Base-by-base conservation (phyloP, 257 asterid genomes). In the Nemophila menziesii region DNA sequence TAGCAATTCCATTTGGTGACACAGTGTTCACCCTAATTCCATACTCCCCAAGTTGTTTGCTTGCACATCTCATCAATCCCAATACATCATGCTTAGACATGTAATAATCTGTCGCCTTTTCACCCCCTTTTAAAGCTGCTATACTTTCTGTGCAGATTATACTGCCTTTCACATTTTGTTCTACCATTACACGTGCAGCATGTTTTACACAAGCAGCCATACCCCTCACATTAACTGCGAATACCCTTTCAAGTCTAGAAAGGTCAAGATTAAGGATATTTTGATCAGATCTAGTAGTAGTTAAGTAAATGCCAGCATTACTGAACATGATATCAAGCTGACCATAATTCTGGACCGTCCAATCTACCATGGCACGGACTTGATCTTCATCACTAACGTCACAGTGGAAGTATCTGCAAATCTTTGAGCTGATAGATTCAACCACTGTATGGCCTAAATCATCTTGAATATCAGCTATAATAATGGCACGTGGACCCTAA, bases 101-200 rank as follows among this genome's bases (percentile, higher is more conserved):
- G 22, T 80, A 62, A 20, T 80, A 80, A 11, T 61, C 73, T 18
- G 60, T 77, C 0, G 92, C 87, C 1, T 79, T 83, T 0, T 65
- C 52, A 6, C 92, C 84, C 1, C 79, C 92, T 4, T 73, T 1
- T 29, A 65, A 52, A 16, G 61, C 71, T 19, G 87, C 66, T 51
- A 73, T 71, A 45, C 87, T 80, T n/a, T 69, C 65, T 0, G 84
- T 80, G 64, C 77, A 77, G 6, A 80, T 68, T 17, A 80, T 73
- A 3, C 87, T 76, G 0, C 93, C 93, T 48, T 17, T 59, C 4
- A 15, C 46, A 26, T 60, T 53, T 13, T 62, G 37, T 2, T 43
- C 87, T 64, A 77, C 93, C 84, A 77, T 77, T 19, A 60, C 79
- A 0, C 81, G 69, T 3, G 73, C 87, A 1, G 66, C 79, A 62